Conservation (phyloP, 805 yeast species). For the Danielozyma ontarioensis region DNA sequence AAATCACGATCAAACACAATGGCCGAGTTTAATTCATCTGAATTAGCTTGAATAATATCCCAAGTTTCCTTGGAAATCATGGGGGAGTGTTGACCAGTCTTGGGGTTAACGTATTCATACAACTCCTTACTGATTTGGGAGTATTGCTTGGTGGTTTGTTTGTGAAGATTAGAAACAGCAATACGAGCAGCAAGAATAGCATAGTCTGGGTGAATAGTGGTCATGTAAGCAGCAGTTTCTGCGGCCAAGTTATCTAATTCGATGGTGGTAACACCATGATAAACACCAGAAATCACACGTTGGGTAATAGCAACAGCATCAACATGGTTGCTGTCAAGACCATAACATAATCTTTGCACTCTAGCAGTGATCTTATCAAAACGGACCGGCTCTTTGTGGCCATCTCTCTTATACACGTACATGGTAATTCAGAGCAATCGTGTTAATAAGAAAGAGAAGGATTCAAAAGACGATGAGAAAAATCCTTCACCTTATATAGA, state of each 20-base stretch:
- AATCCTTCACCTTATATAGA: conserved; percentile 1
- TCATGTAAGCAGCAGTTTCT: conserved; percentile 96
- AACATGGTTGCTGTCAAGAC: conserved; percentile 84
- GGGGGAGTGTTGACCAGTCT: conserved; percentile 54
- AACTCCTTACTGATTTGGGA: conserved; percentile 71
- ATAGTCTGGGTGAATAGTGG: conserved; percentile 97
- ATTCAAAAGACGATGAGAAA: not conserved
- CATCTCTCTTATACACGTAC: conserved; percentile 90
- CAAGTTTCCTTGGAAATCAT: conserved; percentile 40
- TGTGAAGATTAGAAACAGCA: conserved; percentile 90
- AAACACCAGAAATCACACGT: conserved; percentile 91
- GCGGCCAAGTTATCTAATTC: conserved; percentile 73
- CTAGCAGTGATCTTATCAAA: conserved; percentile 94
- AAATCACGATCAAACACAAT: conserved; percentile 47
- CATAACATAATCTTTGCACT: conserved; percentile 89
- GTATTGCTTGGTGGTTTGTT: conserved; percentile 85
- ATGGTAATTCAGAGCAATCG: conserved; percentile 25
- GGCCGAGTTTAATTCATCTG: conserved; percentile 42
- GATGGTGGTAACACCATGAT: conserved; percentile 92
- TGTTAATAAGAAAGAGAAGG: not conserved
- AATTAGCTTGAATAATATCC: conserved; percentile 29
- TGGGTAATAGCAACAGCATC: conserved; percentile 96
- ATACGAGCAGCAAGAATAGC: conserved; percentile 93
- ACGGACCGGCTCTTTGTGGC: conserved; percentile 89
- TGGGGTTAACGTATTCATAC: conserved; percentile 76